These are phyloP conservation scores for Didymella pomorum DNA, from an alignment of 2,329 filamentous ascomycete genomes.

Conservation along the genomic window DNA sequence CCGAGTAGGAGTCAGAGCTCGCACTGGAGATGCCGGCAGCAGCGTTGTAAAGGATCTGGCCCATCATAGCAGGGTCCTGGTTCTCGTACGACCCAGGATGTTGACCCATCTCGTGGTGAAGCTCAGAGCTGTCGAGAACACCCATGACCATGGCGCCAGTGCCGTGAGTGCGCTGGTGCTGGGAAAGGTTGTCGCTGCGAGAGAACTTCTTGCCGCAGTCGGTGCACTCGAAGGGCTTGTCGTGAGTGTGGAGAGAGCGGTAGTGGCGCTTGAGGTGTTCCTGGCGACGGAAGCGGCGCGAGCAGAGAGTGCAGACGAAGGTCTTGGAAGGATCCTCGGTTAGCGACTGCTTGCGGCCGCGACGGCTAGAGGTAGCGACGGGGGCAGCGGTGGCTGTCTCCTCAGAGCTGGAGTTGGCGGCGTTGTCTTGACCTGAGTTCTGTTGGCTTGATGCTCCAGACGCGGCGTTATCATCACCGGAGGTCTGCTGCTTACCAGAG, in stretches of 20 bases:
- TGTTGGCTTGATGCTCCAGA: conserved; percentile 51
- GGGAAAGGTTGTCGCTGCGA: conserved; percentile 93
- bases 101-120: conserved; percentile 58
- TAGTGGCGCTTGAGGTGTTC: conserved; percentile 99
- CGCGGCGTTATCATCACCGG: conserved; percentile 44
- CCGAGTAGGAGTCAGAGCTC: conserved; percentile 48
- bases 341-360: conserved; percentile 96
- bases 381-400: conserved; percentile 42
- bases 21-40: conserved; percentile 48
- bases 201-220: conserved; percentile 99
- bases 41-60: conserved; percentile 50
- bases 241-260: conserved; percentile 95
- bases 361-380: conserved; percentile 73
- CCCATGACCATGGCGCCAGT: conserved; percentile 91
- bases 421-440: conserved; percentile 54
- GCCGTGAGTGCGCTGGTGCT: conserved; percentile 94
- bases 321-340: conserved; percentile 99
- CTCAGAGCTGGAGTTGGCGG: conserved; percentile 56
- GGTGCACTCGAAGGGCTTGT: conserved; percentile 97
- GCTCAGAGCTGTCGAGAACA: conserved; percentile 76
- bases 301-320: conserved; percentile 95
- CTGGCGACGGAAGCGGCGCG: conserved; percentile 95
- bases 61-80: conserved; percentile 50
- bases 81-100: conserved; percentile 41
- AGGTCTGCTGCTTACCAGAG: conserved; percentile 45